Evolutionary conservation across 345 rosid genomes (phyloP).

Genomic region (Turritis glabra): DNA sequence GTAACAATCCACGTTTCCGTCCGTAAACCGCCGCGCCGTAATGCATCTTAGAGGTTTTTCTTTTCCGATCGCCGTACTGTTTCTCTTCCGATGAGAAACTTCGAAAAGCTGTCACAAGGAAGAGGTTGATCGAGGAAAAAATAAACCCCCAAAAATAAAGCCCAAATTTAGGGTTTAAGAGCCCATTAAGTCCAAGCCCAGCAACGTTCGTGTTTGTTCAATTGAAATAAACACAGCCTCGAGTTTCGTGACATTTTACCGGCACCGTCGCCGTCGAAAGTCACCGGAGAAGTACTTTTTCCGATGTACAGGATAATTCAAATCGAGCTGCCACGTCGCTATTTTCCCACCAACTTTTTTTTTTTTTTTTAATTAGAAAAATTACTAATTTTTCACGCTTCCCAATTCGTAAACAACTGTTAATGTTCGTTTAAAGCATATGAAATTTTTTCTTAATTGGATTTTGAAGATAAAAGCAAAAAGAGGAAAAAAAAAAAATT

Average conservation of each 20-base stretch:
- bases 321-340: conserved; percentile 45
- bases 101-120: neutral
- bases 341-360: conserved; percentile 46
- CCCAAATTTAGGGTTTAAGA: conserved; percentile 20
- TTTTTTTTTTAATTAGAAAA: neutral
- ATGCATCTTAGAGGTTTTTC: conserved; percentile 31
- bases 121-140: neutral
- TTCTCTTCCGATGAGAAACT: conserved; percentile 30
- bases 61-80: conserved; percentile 38
- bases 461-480: neutral
- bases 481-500: neutral
- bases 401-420: conserved; percentile 24
- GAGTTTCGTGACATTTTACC: neutral
- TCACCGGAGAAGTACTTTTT: neutral
- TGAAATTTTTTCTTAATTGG: neutral
- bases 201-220: neutral
- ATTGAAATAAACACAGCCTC: neutral
- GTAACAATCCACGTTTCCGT: conserved; percentile 45
- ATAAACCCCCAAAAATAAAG: conserved; percentile 1
- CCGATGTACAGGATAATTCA: conserved; percentile 37
- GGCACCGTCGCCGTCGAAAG: neutral
- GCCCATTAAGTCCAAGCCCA: conserved; percentile 31
- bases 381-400: conserved; percentile 21
- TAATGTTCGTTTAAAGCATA: conserved; percentile 8
- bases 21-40: conserved; percentile 46